Evolutionary conservation across 2,329 filamentous ascomycete genomes (phyloP).

Genomic region (Cylindrodendrum hubeiense): DNA sequence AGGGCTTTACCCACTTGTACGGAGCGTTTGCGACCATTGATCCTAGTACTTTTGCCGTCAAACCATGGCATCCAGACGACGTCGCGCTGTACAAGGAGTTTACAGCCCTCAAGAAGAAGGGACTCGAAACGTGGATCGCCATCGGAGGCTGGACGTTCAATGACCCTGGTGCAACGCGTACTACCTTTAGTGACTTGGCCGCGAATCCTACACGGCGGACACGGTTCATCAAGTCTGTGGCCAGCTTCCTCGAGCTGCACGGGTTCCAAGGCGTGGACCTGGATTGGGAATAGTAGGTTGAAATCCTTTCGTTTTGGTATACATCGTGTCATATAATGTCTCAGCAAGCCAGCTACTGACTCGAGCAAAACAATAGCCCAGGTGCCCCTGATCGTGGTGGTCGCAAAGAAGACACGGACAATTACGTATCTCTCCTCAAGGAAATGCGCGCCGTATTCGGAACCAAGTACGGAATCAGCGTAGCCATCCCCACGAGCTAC

Average conservation of each 20-base stretch:
- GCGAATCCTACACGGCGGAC: background rate
- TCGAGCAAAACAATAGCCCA: too few species aligned
- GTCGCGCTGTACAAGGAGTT: slow-evolving; percentile 12
- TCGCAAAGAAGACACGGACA: slow-evolving; percentile 47
- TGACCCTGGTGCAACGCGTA: slow-evolving; percentile 47
- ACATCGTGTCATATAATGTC: too few species aligned
- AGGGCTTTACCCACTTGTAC: slow-evolving; percentile 47
- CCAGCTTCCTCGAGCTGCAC: slow-evolving; percentile 29
- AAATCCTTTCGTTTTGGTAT: too few species aligned
- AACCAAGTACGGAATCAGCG: slow-evolving; percentile 34
- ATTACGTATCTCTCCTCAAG: slow-evolving; percentile 45
- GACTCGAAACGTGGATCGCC: slow-evolving; percentile 53
- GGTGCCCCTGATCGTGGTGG: slow-evolving; percentile 54
- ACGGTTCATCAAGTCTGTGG: slow-evolving; percentile 11
- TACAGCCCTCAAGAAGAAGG: slow-evolving; percentile 43
- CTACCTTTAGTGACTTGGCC: slow-evolving; percentile 37
- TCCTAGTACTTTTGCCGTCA: slow-evolving; percentile 42
- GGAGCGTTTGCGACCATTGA: slow-evolving; percentile 51
- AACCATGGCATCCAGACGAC: background rate
- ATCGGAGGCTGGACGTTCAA: slow-evolving; percentile 58
- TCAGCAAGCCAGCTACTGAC: too few species aligned
- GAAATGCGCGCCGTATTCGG: slow-evolving; percentile 26
- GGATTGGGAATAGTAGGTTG: slow-evolving; percentile 47
- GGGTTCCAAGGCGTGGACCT: slow-evolving; percentile 43
- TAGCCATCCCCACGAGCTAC: slow-evolving; percentile 35